Evolutionary conservation across 495 filamentous ascomycete species (phyloP).

Genomic region (Hypomontagnella monticulosa): DNA sequence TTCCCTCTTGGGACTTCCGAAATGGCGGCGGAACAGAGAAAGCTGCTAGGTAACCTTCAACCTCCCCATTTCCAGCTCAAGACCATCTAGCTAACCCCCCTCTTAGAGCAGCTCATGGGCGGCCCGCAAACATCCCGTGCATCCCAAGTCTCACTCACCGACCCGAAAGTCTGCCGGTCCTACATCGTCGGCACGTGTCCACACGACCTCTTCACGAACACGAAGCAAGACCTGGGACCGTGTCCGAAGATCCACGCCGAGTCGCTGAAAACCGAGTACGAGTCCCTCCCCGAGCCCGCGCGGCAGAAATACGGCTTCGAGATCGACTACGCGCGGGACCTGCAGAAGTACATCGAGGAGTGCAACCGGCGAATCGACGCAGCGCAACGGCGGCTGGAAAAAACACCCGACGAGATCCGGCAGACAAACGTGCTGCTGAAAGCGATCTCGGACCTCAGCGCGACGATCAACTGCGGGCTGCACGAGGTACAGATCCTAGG

Average conservation of each 20-base stretch:
- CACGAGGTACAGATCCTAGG: slow-evolving; percentile 87
- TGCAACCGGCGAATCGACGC: slow-evolving; percentile 94
- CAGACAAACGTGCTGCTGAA: slow-evolving; percentile 96
- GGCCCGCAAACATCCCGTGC: slow-evolving; percentile 73
- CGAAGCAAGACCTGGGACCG: slow-evolving; percentile 93
- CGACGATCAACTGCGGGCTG: slow-evolving; percentile 82
- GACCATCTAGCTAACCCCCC: slow-evolving; percentile 34
- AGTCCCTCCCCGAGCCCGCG: slow-evolving; percentile 69
- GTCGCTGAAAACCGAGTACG: slow-evolving; percentile 87
- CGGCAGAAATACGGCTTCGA: slow-evolving; percentile 88
- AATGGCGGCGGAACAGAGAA: slow-evolving; percentile 96
- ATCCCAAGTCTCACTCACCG: slow-evolving; percentile 84
- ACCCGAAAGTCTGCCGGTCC: slow-evolving; percentile 93
- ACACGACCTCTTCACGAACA: slow-evolving; percentile 99
- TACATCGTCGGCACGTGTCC: slow-evolving; percentile 95
- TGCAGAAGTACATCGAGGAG: slow-evolving; percentile 94
- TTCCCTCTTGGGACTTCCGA: too few relatives aligned
- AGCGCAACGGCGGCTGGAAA: slow-evolving; percentile 90
- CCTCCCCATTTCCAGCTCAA: slow-evolving; percentile 3
- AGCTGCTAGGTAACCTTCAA: slow-evolving; percentile 77
- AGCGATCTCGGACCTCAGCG: slow-evolving; percentile 81
- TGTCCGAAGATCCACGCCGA: slow-evolving; percentile 93
- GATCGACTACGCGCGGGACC: slow-evolving; percentile 94
- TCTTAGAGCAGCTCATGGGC: slow-evolving; percentile 82
- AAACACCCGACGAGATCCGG: slow-evolving; percentile 96